These are phyloP conservation scores for Hippophae tibetana DNA, from an alignment of 306 rosid genomes.

Conservation along the genomic window DNA sequence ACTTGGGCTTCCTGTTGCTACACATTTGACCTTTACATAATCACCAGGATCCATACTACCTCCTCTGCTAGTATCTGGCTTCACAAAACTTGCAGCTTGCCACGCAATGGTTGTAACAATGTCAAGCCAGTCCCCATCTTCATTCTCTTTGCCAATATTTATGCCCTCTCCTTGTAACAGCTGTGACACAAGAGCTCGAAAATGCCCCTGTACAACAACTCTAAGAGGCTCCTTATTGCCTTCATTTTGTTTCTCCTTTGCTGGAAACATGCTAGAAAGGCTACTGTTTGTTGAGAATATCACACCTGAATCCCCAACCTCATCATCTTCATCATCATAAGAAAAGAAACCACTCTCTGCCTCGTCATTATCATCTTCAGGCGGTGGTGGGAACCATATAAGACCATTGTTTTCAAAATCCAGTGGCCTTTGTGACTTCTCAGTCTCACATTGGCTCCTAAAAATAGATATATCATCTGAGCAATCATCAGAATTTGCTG, in stretches of 20 bases:
- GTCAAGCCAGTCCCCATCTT: conserved; percentile 72
- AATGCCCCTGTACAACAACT: conserved; percentile 80
- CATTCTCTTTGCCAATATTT: conserved; percentile 45
- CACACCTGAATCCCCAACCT: conserved; percentile 76
- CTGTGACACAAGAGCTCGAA: conserved; percentile 87
- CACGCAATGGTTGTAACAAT: conserved; percentile 64
- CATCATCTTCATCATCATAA: conserved; percentile 87
- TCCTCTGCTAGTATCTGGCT: conserved; percentile 91
- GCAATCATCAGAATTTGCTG: conserved; percentile 48
- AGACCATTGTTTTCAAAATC: conserved; percentile 79
- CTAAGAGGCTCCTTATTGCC: conserved; percentile 72
- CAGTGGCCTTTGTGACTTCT: conserved; percentile 53
- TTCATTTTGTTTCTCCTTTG: conserved; percentile 60
- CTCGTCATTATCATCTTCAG: conserved; percentile 64
- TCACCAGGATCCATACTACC: conserved; percentile 97
- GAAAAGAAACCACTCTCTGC: conserved; percentile 51
- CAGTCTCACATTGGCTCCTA: conserved; percentile 37
- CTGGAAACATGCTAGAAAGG: conserved; percentile 56
- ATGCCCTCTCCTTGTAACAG: conserved; percentile 79
- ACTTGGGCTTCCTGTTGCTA: conserved; percentile 71
- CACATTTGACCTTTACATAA: conserved; percentile 88
- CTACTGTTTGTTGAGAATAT: conserved; percentile 66
- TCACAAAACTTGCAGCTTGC: conserved; percentile 92
- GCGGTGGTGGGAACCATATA: conserved; percentile 87
- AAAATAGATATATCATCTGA: conserved; percentile 55